A percentile compares a stretch with the other conserved stretches of the same genome.
Conservation (phyloP, 164 flowering plant species). For the Macadamia integrifolia region DNA sequence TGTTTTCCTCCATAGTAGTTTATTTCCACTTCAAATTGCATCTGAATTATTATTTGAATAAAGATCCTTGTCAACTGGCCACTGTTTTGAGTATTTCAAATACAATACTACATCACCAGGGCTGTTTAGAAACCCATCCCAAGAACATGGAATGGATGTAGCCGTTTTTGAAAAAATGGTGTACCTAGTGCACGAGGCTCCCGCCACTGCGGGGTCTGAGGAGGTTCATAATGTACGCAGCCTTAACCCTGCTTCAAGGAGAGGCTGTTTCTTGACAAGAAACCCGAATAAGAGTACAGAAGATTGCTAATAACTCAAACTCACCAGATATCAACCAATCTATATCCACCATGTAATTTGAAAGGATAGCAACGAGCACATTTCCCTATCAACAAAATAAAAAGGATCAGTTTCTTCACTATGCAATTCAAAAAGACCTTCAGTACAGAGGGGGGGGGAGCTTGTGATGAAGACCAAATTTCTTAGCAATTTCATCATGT, state of each 20-base stretch:
- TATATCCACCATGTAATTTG: constrained; percentile 96
- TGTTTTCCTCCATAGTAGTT: no score
- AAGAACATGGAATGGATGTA: no score
- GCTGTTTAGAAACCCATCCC: no score
- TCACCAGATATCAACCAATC: constrained; percentile 91
- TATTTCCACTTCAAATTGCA: no score
- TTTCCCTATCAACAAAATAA: constrained; percentile 53
- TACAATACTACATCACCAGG: no score
- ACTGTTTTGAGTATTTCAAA: no score
- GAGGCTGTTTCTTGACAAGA: neutral
- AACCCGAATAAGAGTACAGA: neutral
- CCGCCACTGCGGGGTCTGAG: no score
- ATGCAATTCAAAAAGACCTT: neutral
- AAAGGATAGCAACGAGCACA: constrained; percentile 69
- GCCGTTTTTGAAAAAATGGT: neutral
- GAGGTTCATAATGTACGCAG: no score
- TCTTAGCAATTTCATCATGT: neutral
- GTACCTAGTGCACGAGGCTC: neutral
- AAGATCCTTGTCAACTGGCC: no score
- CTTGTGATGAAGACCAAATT: neutral
- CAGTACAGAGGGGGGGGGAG: neutral
- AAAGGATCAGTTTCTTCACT: constrained; percentile 2
- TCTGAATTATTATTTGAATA: no score
- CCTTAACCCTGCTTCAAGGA: no score
- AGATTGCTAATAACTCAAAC: constrained; percentile 16